phyloP scores from a whole-genome alignment of 805 yeast genomes.

The Sungouiozyma ichnusensis region DNA sequence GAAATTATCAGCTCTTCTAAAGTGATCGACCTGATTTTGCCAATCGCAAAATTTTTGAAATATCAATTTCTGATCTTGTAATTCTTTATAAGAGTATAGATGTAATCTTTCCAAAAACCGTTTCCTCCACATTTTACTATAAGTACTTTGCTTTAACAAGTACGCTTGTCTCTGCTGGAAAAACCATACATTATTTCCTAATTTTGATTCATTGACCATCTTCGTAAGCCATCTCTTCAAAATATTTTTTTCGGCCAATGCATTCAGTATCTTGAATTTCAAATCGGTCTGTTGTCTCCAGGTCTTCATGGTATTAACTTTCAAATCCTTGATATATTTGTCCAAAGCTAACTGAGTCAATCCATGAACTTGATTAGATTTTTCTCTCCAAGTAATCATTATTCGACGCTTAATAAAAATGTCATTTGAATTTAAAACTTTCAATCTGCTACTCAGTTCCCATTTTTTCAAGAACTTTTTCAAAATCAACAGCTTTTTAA shows the following conservation, averaged over 20 bases:
- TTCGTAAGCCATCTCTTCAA: background rate
- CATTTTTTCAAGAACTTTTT: background rate
- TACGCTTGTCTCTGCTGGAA: background rate
- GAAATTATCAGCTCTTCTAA: background rate
- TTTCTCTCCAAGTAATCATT: background rate
- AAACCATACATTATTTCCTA: background rate
- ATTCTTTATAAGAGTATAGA: slow-evolving; percentile 1
- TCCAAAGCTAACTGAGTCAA: background rate
- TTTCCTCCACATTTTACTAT: slow-evolving; percentile 15
- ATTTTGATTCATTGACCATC: background rate
- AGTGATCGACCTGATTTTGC: background rate
- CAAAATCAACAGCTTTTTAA: background rate
- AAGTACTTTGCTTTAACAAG: slow-evolving; percentile 6
- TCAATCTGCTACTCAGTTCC: background rate
- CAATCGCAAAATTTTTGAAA: background rate
- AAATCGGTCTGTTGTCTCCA: background rate
- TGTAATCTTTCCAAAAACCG: slow-evolving; percentile 7
- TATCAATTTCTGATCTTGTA: background rate
- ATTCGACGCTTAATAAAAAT: background rate
- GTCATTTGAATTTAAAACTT: background rate
- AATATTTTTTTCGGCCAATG: background rate
- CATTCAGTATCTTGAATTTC: background rate
- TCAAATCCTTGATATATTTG: background rate
- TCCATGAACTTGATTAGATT: background rate
- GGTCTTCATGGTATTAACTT: background rate